Conservation (phyloP, 208 protist species). For the Leishmania lainsoni region DNA sequence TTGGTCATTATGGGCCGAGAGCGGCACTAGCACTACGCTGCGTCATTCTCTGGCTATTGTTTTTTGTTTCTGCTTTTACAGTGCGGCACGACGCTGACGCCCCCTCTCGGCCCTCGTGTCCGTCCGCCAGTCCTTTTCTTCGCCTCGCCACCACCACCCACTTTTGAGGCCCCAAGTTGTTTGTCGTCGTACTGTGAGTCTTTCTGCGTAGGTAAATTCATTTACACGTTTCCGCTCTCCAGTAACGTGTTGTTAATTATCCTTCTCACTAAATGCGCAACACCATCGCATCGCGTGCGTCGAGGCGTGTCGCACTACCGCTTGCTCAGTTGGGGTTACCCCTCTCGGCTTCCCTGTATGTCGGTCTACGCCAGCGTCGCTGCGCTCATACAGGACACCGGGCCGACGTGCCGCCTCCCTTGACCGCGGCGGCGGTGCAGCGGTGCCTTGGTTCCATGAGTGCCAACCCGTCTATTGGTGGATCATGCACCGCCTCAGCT, state of each 20-base stretch:
- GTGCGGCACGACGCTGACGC: not conserved
- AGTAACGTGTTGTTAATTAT: not conserved
- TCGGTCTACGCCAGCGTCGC: not conserved
- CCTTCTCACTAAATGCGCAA: not conserved
- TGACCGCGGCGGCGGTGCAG: constrained; percentile 7
- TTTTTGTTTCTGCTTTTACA: not conserved
- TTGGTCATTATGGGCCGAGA: constrained; percentile 4
- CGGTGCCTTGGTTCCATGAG: not conserved
- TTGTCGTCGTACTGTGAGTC: not conserved
- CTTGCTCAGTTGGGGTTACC: not conserved
- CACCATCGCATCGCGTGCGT: not conserved
- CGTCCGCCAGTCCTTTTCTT: not conserved
- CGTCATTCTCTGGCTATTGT: not conserved
- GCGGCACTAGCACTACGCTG: not conserved
- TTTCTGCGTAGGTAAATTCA: not conserved
- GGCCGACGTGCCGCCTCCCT: constrained; percentile 18
- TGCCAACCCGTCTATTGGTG: not conserved
- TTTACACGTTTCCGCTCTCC: not conserved
- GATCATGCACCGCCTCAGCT: not conserved
- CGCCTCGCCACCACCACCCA: not conserved
- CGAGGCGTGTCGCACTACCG: not conserved
- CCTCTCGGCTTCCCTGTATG: not conserved
- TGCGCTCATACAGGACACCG: not conserved
- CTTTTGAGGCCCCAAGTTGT: not conserved
- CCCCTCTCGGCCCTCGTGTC: not conserved